These are phyloP conservation scores for Pseudogymnoascus verrucosus DNA, from an alignment of 2,329 filamentous ascomycete genomes.

Conservation along the genomic window DNA sequence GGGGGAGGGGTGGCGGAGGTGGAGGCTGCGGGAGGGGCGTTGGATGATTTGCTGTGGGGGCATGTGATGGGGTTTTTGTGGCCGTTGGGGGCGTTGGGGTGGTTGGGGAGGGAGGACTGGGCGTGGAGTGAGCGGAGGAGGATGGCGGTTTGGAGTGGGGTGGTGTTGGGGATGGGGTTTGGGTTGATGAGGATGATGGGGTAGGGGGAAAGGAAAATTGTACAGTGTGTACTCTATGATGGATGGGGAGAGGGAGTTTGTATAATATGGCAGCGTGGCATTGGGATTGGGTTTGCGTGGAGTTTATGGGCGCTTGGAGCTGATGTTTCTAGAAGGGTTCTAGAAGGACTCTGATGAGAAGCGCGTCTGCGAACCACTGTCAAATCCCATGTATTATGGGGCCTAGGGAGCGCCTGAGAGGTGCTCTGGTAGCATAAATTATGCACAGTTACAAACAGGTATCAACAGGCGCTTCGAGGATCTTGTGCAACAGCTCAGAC, in stretches of 20 bases:
- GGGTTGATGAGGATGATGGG: conserved; percentile 47
- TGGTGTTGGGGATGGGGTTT: conserved; percentile 70
- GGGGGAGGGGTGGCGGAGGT: conserved; percentile 33
- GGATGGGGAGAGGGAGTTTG: not conserved
- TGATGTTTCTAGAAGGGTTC: not conserved
- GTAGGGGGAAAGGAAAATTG: not conserved
- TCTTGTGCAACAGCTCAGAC: not conserved
- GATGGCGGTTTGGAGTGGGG: conserved; percentile 78
- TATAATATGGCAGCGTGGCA: not conserved
- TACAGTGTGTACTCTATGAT: not conserved
- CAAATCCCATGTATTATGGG: not conserved
- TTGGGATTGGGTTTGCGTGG: not conserved
- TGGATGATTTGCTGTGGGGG: conserved; percentile 83
- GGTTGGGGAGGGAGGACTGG: conserved; percentile 78
- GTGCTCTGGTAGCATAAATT: not conserved
- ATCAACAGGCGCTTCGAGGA: not conserved
- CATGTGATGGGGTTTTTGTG: conserved; percentile 92
- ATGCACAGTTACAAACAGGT: not conserved
- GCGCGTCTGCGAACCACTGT: not conserved
- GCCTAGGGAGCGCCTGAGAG: not conserved
- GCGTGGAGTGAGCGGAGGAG: conserved; percentile 80
- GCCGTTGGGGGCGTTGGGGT: conserved; percentile 77
- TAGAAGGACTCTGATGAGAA: not conserved
- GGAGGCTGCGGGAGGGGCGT: conserved; percentile 34
- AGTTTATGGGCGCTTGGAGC: not conserved